Conservation (phyloP, 2,329 filamentous ascomycete genomes). For the Paracorniculantispora psalliotae region DNA sequence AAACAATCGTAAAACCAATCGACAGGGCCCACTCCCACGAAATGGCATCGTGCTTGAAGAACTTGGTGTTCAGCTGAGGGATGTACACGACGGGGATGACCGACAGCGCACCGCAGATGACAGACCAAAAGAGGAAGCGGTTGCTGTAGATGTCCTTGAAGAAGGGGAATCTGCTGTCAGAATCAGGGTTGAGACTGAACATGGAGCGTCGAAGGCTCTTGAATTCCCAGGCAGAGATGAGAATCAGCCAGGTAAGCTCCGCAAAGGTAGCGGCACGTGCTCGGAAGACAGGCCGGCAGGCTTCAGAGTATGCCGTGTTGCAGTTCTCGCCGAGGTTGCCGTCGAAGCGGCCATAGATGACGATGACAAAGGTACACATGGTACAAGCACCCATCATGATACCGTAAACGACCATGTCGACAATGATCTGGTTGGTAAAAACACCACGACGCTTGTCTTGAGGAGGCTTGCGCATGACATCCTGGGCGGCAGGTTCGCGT, state of each 20-base stretch:
- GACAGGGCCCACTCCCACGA: conserved; percentile 72
- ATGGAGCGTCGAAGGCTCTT: conserved; percentile 67
- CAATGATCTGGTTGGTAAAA: conserved; percentile 71
- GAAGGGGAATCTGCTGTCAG: conserved; percentile 46
- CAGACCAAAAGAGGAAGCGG: conserved; percentile 65
- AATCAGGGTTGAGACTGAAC: conserved; percentile 59
- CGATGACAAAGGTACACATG: conserved; percentile 60
- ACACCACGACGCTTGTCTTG: conserved; percentile 64
- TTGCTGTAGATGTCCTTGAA: conserved; percentile 64
- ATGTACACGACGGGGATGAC: conserved; percentile 70
- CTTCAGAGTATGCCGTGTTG: conserved; percentile 53
- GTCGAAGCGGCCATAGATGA: conserved; percentile 52
- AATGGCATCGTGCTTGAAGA: conserved; percentile 69
- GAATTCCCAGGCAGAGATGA: conserved; percentile 74
- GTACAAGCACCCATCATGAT: conserved; percentile 69
- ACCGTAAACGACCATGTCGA: conserved; percentile 78
- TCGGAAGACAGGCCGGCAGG: conserved; percentile 59
- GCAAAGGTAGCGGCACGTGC: conserved; percentile 70
- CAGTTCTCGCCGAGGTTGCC: conserved; percentile 56
- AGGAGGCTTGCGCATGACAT: conserved; percentile 76
- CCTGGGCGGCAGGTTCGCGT: conserved; percentile 67
- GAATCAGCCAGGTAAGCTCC: conserved; percentile 67
- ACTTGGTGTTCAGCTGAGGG: conserved; percentile 61
- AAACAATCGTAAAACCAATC: conserved; percentile 58
- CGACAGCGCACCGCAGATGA: conserved; percentile 54